Evolutionary conservation across 164 flowering plant genomes (phyloP), one percentile per base, ranked within the genome.

Genomic region (Tetrastigma voinierianum): DNA sequence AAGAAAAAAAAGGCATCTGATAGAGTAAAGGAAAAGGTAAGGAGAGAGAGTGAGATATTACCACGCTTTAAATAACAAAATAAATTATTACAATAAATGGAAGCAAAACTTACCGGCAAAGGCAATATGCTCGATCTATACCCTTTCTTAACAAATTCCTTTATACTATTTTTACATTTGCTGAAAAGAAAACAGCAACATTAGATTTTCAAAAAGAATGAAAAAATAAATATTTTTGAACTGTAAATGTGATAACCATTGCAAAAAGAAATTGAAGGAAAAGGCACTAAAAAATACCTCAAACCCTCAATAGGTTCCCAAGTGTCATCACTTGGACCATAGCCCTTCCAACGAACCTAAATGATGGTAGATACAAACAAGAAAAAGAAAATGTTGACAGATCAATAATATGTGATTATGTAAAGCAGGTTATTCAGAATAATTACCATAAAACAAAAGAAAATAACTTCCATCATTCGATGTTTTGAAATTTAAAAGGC

Each of bases 341-440:
- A 90, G 0, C 87, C 87, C 55, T 84, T 87, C 96, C 96, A 90
- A 9, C 76, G 71, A 11, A 88, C 86, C 93, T 88, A 64, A 1
- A 46, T 55, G 24, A 21, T 32, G 9, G 3, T 43, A 25, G 3
- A 32, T 25, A 23, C 47, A 63, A 9, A 59, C 40, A 61, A 3
- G 1, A 19, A 74, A 45, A 47, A 11, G 11, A 14, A 48, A 51
- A 9, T 19, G 17, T 32, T 32, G 40, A 32, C 40, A 32, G 40
- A 32, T 32, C 40, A 32, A 32, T 32, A 32, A 0, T 32, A 32
- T 32, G 40, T 3, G 6, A 32, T 32, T 32, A 32, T 32, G 40
- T 23, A 32, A 12, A 9, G n/a, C 3, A 20, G 15, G 43, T 47
- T 25, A 5, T 13, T 14, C 21, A 10, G 2, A 49, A 53, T 12